These are phyloP conservation scores for Sphenostylis stenocarpa DNA, from an alignment of 306 rosid species.

Conservation along the genomic window DNA sequence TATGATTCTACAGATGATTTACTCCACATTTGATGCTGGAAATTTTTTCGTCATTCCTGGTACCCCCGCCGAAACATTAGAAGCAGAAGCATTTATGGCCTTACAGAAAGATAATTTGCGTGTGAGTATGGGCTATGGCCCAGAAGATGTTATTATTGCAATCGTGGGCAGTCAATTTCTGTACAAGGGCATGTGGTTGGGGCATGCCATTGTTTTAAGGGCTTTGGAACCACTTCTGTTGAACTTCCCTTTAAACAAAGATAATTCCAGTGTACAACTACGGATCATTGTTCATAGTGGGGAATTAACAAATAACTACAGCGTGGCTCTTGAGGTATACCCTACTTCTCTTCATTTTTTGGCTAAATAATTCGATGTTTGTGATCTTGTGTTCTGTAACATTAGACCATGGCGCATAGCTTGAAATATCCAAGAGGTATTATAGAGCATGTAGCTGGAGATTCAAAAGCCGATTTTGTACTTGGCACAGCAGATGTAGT, in stretches of 20 bases:
- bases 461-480: slow-evolving; percentile 58
- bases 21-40: slow-evolving; percentile 81
- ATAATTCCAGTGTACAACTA: slow-evolving; percentile 50
- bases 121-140: slow-evolving; percentile 55
- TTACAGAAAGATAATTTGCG: slow-evolving; percentile 55
- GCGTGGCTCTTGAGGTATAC: slow-evolving; percentile 71
- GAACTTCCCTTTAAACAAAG: slow-evolving; percentile 47
- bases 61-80: slow-evolving; percentile 73
- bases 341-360: slow-evolving; percentile 11
- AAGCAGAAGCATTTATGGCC: slow-evolving; percentile 56
- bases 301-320: slow-evolving; percentile 71
- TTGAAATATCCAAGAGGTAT: slow-evolving; percentile 75
- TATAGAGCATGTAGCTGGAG: slow-evolving; percentile 72
- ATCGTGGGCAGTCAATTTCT: slow-evolving; percentile 86
- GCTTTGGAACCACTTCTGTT: slow-evolving; percentile 71
- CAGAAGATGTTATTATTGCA: slow-evolving; percentile 69
- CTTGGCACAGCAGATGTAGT: slow-evolving; percentile 66
- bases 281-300: slow-evolving; percentile 70
- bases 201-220: slow-evolving; percentile 78
- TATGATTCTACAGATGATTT: slow-evolving; percentile 69
- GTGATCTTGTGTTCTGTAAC: slow-evolving; percentile 38
- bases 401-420: slow-evolving; percentile 68
- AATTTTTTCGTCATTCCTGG: slow-evolving; percentile 91
- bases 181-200: slow-evolving; percentile 93
- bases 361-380: slow-evolving; percentile 31